Conservation (phyloP, 345 rosid genomes). For the Raphanus raphanistrum region DNA sequence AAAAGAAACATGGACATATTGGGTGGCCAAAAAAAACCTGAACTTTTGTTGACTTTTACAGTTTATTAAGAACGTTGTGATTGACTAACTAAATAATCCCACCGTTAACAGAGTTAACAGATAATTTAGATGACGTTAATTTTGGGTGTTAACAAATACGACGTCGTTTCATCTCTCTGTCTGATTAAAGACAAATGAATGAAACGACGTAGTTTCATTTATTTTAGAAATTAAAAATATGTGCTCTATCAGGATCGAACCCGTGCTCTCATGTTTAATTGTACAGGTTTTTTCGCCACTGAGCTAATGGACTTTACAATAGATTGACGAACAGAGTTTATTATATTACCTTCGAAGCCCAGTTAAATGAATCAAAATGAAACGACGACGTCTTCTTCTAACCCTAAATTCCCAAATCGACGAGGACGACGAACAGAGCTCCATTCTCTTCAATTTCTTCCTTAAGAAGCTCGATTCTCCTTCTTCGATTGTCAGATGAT, state of each 20-base stretch:
- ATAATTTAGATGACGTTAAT: neutral
- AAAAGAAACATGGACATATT: too few relatives aligned
- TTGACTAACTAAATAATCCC: neutral
- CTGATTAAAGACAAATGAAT: too few relatives aligned
- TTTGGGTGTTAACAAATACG: too few relatives aligned
- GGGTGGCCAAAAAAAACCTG: neutral
- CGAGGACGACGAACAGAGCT: neutral
- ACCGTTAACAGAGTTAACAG: neutral
- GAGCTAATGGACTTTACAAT: neutral
- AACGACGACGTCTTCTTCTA: neutral
- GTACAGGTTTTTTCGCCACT: neutral
- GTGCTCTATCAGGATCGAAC: neutral
- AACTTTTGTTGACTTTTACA: neutral
- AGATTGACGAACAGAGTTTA: neutral
- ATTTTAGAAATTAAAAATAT: too few relatives aligned
- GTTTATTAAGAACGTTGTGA: neutral
- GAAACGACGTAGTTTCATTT: neutral
- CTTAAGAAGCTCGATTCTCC: neutral
- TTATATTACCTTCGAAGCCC: too few relatives aligned
- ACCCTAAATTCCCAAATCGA: neutral
- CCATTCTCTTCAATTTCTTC: too few relatives aligned
- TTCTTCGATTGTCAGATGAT: neutral
- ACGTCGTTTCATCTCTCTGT: too few relatives aligned
- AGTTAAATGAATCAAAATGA: neutral
- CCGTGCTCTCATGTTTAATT: neutral